Conservation (phyloP, 73 alveolate genomes). For the Paramecium primaurelia region DNA sequence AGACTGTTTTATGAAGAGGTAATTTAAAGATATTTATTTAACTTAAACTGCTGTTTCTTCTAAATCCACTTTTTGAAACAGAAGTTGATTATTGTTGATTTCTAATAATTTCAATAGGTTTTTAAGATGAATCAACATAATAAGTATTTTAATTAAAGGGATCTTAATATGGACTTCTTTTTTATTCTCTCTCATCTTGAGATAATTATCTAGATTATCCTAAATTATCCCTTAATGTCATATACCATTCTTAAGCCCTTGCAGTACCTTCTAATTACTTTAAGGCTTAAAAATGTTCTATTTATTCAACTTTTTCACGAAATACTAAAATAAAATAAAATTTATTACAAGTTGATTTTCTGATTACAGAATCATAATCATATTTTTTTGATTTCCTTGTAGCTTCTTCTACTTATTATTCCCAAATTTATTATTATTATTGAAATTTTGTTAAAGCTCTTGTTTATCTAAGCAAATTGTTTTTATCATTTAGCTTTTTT, state of each 20-base stretch:
- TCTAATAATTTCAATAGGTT: neutral
- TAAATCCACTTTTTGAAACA: neutral
- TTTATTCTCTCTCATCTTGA: neutral
- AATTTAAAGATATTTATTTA: neutral
- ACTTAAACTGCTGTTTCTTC: neutral
- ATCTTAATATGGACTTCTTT: neutral
- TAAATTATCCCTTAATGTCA: neutral
- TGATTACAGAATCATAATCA: neutral
- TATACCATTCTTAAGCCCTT: neutral
- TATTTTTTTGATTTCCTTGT: neutral
- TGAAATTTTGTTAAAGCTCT: neutral
- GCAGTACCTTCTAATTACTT: neutral
- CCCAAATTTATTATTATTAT: neutral
- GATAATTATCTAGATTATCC: neutral
- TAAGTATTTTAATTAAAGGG: neutral
- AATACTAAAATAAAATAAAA: neutral
- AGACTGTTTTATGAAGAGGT: neutral
- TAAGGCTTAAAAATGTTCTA: neutral
- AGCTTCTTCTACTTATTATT: neutral
- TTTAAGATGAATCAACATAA: neutral
- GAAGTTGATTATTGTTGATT: neutral
- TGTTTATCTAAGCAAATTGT: neutral
- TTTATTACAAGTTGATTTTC: neutral
- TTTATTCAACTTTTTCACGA: constrained; percentile 18
- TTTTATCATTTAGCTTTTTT: neutral